Evolutionary conservation across 495 filamentous ascomycete species (phyloP).

Genomic region (Schizothecium vesticola): DNA sequence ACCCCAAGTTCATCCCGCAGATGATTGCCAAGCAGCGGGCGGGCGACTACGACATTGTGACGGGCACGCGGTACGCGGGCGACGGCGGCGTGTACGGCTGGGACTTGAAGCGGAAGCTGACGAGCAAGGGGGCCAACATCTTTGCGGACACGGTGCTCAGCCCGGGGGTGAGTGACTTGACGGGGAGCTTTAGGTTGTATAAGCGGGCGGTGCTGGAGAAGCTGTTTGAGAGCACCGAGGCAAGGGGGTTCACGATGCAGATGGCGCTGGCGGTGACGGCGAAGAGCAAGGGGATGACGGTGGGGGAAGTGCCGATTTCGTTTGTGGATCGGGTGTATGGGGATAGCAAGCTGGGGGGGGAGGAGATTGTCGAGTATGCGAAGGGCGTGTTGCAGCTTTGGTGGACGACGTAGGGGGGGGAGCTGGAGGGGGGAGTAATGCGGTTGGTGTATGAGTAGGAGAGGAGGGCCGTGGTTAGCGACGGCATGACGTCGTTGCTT

Average conservation of each 20-base stretch:
- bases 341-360: constrained; percentile 88
- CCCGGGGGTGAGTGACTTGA: constrained; percentile 94
- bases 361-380: constrained; percentile 96
- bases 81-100: constrained; percentile 93
- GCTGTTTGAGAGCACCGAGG: constrained; percentile 83
- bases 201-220: constrained; percentile 85
- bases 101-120: constrained; percentile 95
- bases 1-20: constrained; percentile 89
- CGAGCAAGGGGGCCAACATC: constrained; percentile 85
- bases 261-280: constrained; percentile 89
- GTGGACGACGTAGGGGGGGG: constrained; percentile 42
- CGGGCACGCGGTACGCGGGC: constrained; percentile 86
- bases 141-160: constrained; percentile 91
- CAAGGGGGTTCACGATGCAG: constrained; percentile 97
- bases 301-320: constrained; percentile 89
- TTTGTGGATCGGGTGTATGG: constrained; percentile 96
- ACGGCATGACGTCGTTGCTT: constrained; percentile 19
- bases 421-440: background rate
- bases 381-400: constrained; percentile 89
- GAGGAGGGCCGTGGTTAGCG: background rate
- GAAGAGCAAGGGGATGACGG: constrained; percentile 83
- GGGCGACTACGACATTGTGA: constrained; percentile 87
- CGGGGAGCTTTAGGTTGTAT: constrained; percentile 90
- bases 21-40: constrained; percentile 73
- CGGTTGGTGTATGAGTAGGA: constrained; percentile 1